Evolutionary conservation across 1,284 basidiomycete genomes (phyloP).

Genomic region (Ganoderma lucidum): DNA sequence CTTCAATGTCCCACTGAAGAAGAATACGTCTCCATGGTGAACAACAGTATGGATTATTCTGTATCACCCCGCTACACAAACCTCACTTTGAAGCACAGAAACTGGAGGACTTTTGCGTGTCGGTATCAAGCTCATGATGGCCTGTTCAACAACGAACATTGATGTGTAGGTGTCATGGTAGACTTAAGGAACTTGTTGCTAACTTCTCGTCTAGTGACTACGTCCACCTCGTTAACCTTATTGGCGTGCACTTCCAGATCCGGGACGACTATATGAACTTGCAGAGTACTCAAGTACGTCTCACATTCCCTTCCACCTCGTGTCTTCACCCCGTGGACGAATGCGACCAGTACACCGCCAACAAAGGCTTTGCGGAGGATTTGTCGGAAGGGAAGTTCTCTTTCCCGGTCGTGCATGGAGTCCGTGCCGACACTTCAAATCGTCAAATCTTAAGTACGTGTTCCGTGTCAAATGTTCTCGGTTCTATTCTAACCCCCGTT

Average conservation of each 20-base stretch:
- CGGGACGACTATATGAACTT: slow-evolving; percentile 98
- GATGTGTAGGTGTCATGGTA: slow-evolving; percentile 55
- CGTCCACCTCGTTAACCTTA: slow-evolving; percentile 92
- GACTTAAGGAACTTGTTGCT: not conserved
- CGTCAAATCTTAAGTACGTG: slow-evolving; percentile 83
- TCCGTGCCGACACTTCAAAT: slow-evolving; percentile 78
- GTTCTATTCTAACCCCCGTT: not conserved
- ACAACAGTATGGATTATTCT: slow-evolving; percentile 80
- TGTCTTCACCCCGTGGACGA: not conserved
- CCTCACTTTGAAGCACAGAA: slow-evolving; percentile 59
- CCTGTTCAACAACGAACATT: slow-evolving; percentile 70
- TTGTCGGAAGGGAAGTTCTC: slow-evolving; percentile 97
- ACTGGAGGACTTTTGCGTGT: slow-evolving; percentile 95
- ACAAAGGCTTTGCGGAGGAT: slow-evolving; percentile 97
- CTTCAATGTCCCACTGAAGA: slow-evolving; percentile 94
- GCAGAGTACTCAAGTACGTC: slow-evolving; percentile 78
- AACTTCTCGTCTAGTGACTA: slow-evolving; percentile 63
- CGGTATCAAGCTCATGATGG: slow-evolving; percentile 97
- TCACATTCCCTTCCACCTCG: not conserved
- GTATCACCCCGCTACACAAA: slow-evolving; percentile 19
- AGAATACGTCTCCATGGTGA: slow-evolving; percentile 96
- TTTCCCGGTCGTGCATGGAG: slow-evolving; percentile 92
- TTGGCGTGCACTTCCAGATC: slow-evolving; percentile 96
- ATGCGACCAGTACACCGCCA: slow-evolving; percentile 76
- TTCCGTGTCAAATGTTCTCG: not conserved